Base-by-base conservation (phyloP, 1,139 yeast genomes). In the Geotrichum phurueaensis region DNA sequence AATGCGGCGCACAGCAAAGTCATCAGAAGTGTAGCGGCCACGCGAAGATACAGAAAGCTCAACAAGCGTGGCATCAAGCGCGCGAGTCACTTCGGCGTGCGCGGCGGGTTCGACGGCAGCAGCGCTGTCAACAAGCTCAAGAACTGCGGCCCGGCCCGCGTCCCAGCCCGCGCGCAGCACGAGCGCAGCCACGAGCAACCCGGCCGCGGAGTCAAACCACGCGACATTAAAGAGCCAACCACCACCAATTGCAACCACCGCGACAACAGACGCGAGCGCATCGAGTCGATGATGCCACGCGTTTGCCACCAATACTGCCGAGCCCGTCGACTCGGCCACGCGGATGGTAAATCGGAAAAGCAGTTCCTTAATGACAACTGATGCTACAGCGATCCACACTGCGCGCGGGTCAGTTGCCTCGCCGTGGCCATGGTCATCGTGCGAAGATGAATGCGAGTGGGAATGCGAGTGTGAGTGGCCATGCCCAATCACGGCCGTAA, bases 201-300 rank as follows among this genome's bases (percentile, higher is more conserved):
- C 99, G 63, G 98, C 99, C 60, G 90, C 81, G 2, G 97, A 86
- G 71, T 94, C 99, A 60, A 94, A 76, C 86, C 97, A 90, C 50
- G 84, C 84, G 53, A 89, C 81, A 64, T 85, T 82, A 65, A 90
- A 82, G 64, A 89, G 76, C 65, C 87, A 86, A 29, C 97, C 96
- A 1, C 94, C 86, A 0, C 96, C 83, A 58, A 94, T 95, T 0
- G 98, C 91, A 5, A 85, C 81, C 25, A 92, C 81, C 0, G 98
- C 98, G 10, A 94, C 98, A 49, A 88, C 80, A 0, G 97, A 91
- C 0, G 98, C 95, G 67, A 94, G 74, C 1, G 96, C 87, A 71
- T 94, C 99, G 15, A 92, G 92, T 65, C 99, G 81, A 71, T 94
- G 99, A 72, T 94, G 99, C 98, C 98, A 94, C 1, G 99, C 99